Conservation (phyloP, 352 stramenopile genomes). For the Phytophthora pinifolia region DNA sequence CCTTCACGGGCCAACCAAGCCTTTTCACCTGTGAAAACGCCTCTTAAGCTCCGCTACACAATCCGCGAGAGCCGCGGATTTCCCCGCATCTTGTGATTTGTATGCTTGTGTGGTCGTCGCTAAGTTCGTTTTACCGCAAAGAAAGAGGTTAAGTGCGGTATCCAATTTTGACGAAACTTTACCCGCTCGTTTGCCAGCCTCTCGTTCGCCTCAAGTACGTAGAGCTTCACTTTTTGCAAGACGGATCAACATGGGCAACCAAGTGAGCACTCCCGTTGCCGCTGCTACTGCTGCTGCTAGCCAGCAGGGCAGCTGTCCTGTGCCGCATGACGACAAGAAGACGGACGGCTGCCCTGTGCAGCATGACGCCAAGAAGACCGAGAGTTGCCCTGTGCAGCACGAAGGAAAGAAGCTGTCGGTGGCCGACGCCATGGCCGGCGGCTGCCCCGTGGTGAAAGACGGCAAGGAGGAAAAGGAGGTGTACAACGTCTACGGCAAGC, state of each 20-base stretch:
- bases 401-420: slow-evolving; percentile 34
- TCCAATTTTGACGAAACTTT: background rate
- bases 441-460: slow-evolving; percentile 60
- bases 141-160: slow-evolving; percentile 10
- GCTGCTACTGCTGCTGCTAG: slow-evolving; percentile 6
- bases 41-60: slow-evolving; percentile 23
- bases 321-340: slow-evolving; percentile 50
- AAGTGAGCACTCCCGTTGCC: slow-evolving; percentile 46
- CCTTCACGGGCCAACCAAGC: slow-evolving; percentile 33
- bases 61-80: background rate
- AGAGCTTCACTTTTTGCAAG: slow-evolving; percentile 11
- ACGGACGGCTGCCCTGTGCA: slow-evolving; percentile 51
- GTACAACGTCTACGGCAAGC: slow-evolving; percentile 98
- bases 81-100: slow-evolving; percentile 22
- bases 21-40: slow-evolving; percentile 22
- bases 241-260: slow-evolving; percentile 58
- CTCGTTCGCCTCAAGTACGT: slow-evolving; percentile 11
- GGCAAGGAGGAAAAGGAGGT: slow-evolving; percentile 48
- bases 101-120: background rate
- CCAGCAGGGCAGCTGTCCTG: slow-evolving; percentile 39
- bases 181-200: slow-evolving; percentile 7
- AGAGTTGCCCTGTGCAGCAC: slow-evolving; percentile 65
- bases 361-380: slow-evolving; percentile 31
- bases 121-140: slow-evolving; percentile 5
- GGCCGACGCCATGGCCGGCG: slow-evolving; percentile 31